These are phyloP conservation scores for Arthonia radiata DNA, from an alignment of 495 filamentous ascomycete species.

Conservation along the genomic window DNA sequence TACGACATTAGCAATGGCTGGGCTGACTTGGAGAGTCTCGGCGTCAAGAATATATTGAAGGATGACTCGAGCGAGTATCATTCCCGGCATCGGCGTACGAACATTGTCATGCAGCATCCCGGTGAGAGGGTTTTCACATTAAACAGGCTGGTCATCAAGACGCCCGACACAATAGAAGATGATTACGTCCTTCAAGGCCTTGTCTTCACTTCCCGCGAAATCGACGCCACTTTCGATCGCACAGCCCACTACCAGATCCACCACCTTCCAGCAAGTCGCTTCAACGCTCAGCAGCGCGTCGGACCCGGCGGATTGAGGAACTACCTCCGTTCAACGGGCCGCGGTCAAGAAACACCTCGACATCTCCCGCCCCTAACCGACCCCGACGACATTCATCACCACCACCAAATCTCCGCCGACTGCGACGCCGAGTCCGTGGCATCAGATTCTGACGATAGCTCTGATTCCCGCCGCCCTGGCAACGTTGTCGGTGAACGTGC, in stretches of 20 bases:
- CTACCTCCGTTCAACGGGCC: background rate
- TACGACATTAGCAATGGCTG: conserved; percentile 23
- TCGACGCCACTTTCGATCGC: conserved; percentile 44
- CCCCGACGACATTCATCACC: conserved; percentile 16
- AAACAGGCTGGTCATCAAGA: conserved; percentile 69
- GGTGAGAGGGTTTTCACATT: conserved; percentile 55
- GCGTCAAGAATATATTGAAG: conserved; percentile 55
- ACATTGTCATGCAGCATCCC: conserved; percentile 58
- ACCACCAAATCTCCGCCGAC: conserved; percentile 26
- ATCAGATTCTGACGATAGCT: conserved; percentile 20
- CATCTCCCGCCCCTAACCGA: conserved; percentile 5
- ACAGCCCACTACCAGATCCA: conserved; percentile 58
- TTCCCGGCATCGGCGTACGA: conserved; percentile 59
- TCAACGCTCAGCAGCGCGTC: conserved; percentile 7
- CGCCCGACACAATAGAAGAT: conserved; percentile 28
- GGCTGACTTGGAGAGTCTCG: conserved; percentile 21
- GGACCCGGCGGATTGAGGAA: conserved; percentile 3
- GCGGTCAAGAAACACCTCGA: conserved; percentile 1
- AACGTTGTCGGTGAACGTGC: too few species aligned
- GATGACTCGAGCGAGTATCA: conserved; percentile 74
- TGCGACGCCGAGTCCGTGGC: conserved; percentile 21
- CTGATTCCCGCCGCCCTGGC: conserved; percentile 12
- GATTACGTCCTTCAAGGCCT: conserved; percentile 38
- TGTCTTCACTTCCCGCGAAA: conserved; percentile 72
- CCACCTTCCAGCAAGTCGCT: conserved; percentile 15